A percentile compares a stretch with the other conserved stretches of the same genome.
Evolutionary conservation across 2,329 filamentous ascomycete species (phyloP).

Genomic region (Monosporascus sp.): DNA sequence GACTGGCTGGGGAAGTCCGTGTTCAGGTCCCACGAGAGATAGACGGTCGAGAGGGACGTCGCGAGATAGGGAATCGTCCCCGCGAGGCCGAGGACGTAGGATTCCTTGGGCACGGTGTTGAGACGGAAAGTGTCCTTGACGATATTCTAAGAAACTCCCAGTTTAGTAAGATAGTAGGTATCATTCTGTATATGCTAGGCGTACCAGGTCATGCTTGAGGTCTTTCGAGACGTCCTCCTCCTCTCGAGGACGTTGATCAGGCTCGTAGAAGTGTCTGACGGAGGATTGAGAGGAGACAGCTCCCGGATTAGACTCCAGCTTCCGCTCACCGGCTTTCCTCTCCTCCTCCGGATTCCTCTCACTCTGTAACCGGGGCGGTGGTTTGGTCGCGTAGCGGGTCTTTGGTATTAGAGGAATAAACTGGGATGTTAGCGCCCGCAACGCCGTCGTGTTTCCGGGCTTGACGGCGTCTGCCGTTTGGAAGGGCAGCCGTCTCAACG

Average conservation of each 20-base stretch:
- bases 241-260: slow-evolving; percentile 7
- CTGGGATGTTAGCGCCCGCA: slow-evolving; percentile 1
- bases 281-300: slow-evolving; percentile 55
- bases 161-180: slow-evolving; percentile 2
- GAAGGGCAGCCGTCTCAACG: slow-evolving; percentile 1
- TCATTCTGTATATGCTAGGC: slow-evolving; percentile 18
- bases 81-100: slow-evolving; percentile 63
- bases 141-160: slow-evolving; percentile 39
- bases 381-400: slow-evolving; percentile 23
- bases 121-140: slow-evolving; percentile 67
- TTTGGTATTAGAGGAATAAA: slow-evolving; percentile 13
- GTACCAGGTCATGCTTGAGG: slow-evolving; percentile 50
- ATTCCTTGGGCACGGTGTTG: slow-evolving; percentile 58
- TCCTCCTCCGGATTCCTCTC: slow-evolving; percentile 52
- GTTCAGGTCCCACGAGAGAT: slow-evolving; percentile 77
- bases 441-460: not conserved
- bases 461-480: slow-evolving; percentile 1
- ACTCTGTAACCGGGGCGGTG: slow-evolving; percentile 14
- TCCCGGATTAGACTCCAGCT: slow-evolving; percentile 54
- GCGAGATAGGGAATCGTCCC: slow-evolving; percentile 81
- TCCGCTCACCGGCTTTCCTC: slow-evolving; percentile 45
- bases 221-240: slow-evolving; percentile 26
- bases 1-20: slow-evolving; percentile 55
- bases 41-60: slow-evolving; percentile 78
- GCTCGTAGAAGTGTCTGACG: slow-evolving; percentile 44